Evolutionary conservation across 441 rosid genomes (phyloP), one percentile per base, ranked within the genome.

Genomic region (Populus hybrid): DNA sequence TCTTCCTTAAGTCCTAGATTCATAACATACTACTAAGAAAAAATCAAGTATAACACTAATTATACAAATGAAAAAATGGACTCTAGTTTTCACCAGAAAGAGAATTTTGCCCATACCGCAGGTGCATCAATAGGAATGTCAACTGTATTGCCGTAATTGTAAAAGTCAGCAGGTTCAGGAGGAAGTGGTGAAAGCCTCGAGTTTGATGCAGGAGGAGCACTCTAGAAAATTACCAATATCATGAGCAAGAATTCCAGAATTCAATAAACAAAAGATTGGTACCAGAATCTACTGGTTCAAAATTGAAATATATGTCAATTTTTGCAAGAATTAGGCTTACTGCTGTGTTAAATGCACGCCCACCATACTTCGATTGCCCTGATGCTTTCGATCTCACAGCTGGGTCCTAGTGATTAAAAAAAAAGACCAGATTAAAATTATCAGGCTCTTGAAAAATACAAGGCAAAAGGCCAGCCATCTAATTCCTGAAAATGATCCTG

Each of bases 141-240:
- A 82, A 91, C 84, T 1, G 93, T 92, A n/a, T 87, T 91, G 78
- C 86, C 91, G 73, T 84, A 90, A 19, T 86, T 91, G 80, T 86
- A 95, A 82, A 91, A 94, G 81, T 88, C 98, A 23, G 86, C 92
- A 79, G 98, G 97, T 64, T 93, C 97, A 8, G 86, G 94, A 83
- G 98, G 95, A 77, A 93, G 91, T 26, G 98, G 97, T 12, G 97
- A 89, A 59, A 91, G 85, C 82, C 94, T 91, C 0, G 96, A 93
- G 84, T 89, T 90, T 64, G 97, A 72, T 72, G 92, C 86, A 16
- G 91, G 85, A 18, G 94, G 91, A 72, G 53, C 90, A 77, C 85
- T 89, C 97, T 94, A 74, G 61, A 81, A 80, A 73, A 77, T 64
- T 32, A 68, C 21, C 50, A 80, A 68, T 6, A 70, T 16, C 9